A percentile compares a stretch with the other conserved stretches of the same genome.
phyloP scores from a whole-genome alignment of 1,139 yeast species.

The Candida albicans region DNA sequence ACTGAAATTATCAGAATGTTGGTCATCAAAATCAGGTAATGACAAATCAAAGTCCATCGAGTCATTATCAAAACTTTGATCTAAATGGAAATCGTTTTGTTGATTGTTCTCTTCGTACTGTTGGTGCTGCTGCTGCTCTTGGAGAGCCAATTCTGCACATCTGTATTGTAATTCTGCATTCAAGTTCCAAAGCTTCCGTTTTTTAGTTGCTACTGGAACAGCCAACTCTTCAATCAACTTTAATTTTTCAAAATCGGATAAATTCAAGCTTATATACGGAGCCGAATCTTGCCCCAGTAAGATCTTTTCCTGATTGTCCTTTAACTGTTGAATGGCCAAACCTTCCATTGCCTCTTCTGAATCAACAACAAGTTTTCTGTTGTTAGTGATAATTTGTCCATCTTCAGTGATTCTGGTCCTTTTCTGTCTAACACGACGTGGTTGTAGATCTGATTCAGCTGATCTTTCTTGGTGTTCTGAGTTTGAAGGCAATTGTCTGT shows the following conservation, averaged over 20 bases:
- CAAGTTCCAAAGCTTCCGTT: conserved; percentile 39
- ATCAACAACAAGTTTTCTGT: conserved; percentile 41
- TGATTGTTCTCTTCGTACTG: conserved; percentile 23
- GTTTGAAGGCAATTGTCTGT: neutral
- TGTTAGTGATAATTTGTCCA: conserved; percentile 40
- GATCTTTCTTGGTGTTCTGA: conserved; percentile 19
- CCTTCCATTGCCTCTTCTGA: conserved; percentile 35
- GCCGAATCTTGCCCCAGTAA: conserved; percentile 16
- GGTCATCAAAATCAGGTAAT: conserved; percentile 31
- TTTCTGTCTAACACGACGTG: conserved; percentile 25
- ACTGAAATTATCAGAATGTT: conserved; percentile 4
- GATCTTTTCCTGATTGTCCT: conserved; percentile 28
- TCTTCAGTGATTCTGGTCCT: conserved; percentile 38
- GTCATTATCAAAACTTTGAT: conserved; percentile 11
- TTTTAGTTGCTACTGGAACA: conserved; percentile 26
- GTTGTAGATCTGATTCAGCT: conserved; percentile 10
- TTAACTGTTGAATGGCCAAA: conserved; percentile 34
- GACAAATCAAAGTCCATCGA: conserved; percentile 42
- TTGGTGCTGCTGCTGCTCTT: conserved; percentile 23
- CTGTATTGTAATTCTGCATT: conserved; percentile 30
- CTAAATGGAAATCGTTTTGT: conserved; percentile 20
- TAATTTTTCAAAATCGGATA: conserved; percentile 36
- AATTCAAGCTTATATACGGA: conserved; percentile 24
- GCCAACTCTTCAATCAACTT: conserved; percentile 38
- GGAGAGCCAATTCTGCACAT: conserved; percentile 30